Conservation (phyloP, 2,329 filamentous ascomycete genomes). For the Stagonosporopsis tanaceti region DNA sequence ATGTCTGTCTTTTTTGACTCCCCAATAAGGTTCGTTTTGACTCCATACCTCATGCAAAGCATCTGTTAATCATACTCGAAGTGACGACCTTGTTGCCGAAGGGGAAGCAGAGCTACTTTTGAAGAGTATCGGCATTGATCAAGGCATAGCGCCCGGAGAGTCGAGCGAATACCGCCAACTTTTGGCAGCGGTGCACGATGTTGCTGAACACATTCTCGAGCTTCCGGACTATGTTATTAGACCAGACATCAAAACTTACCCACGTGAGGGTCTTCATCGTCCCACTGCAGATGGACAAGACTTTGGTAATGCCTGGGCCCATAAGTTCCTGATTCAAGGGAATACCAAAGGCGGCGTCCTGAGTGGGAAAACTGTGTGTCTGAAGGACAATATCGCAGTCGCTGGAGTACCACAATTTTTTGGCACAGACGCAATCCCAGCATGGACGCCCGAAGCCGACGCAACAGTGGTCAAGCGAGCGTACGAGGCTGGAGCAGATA, state of each 20-base stretch:
- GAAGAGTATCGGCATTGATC: constrained; percentile 31
- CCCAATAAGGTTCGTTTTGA: constrained; percentile 28
- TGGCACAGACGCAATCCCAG: constrained; percentile 58
- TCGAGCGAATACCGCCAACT: constrained; percentile 58
- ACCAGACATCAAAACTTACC: constrained; percentile 54
- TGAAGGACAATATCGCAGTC: constrained; percentile 65
- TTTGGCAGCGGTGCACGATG: constrained; percentile 61
- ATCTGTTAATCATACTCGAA: constrained; percentile 15
- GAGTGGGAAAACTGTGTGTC: constrained; percentile 55
- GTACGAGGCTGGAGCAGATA: constrained; percentile 60
- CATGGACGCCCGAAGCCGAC: constrained; percentile 62
- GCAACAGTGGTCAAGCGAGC: constrained; percentile 62
- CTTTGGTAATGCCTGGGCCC: constrained; percentile 61
- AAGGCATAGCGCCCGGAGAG: constrained; percentile 48
- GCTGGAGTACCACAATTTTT: constrained; percentile 63
- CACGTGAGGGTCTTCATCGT: constrained; percentile 55
- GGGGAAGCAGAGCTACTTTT: constrained; percentile 35
- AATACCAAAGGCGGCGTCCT: constrained; percentile 24
- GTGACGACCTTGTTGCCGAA: constrained; percentile 33
- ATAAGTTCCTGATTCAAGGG: constrained; percentile 58
- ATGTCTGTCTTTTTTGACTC: constrained; percentile 45
- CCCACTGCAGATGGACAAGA: constrained; percentile 42
- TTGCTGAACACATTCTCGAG: constrained; percentile 55
- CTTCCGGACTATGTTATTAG: constrained; percentile 59
- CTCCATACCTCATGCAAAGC: background rate